phyloP scores from a whole-genome alignment of 257 asterid species.

The Gentiana macrophylla region DNA sequence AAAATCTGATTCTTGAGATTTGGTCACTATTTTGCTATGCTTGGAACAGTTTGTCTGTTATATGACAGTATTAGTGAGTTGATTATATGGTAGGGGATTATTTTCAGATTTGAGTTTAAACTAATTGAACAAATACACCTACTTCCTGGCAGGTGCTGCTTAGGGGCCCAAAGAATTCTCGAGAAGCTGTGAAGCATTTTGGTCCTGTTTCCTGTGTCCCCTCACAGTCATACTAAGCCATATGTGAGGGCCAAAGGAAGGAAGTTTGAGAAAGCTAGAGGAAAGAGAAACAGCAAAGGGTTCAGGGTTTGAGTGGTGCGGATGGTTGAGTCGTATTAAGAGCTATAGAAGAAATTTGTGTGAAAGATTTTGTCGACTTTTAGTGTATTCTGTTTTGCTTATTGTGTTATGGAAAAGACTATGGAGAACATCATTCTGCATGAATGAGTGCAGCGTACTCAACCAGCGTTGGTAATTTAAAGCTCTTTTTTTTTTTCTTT shows the following conservation, averaged over 20 bases:
- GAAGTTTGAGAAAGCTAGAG: conserved; percentile 86
- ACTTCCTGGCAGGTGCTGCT: conserved; percentile 49
- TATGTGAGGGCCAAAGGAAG: conserved; percentile 89
- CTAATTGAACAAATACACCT: not conserved
- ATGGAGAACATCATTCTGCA: not conserved
- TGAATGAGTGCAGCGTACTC: not conserved
- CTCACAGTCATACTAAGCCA: conserved; percentile 95
- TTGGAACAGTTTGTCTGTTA: too few species aligned
- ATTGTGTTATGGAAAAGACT: conserved; percentile 6
- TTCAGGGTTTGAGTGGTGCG: conserved; percentile 44
- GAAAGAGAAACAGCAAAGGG: conserved; percentile 77
- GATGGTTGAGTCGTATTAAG: conserved; percentile 10
- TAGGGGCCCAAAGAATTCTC: conserved; percentile 78
- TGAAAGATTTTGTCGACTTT: conserved; percentile 7
- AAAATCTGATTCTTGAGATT: too few species aligned
- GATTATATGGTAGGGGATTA: too few species aligned
- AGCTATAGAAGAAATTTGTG: conserved; percentile 5
- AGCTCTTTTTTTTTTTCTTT: too few species aligned
- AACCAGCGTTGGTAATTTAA: too few species aligned
- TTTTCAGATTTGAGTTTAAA: too few species aligned
- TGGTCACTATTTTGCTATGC: too few species aligned
- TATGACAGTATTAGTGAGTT: too few species aligned
- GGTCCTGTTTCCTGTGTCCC: conserved; percentile 99
- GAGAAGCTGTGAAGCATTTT: conserved; percentile 94
- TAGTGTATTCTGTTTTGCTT: conserved; percentile 3